These are phyloP conservation scores for Sugiyamaella pinicola DNA, from an alignment of 1,139 yeast species.

Conservation along the genomic window DNA sequence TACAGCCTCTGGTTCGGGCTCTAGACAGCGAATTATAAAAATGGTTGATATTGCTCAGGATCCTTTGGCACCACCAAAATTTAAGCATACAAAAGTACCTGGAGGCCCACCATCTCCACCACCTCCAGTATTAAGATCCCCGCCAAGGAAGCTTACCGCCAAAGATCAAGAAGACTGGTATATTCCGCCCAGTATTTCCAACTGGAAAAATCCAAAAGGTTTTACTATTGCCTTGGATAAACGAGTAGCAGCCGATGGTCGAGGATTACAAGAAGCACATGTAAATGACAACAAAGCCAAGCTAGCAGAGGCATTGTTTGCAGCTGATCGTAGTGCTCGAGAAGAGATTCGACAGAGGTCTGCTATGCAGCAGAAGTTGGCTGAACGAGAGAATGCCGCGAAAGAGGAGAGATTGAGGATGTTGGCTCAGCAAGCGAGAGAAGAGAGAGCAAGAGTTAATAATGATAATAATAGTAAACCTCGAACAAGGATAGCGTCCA, in stretches of 20 bases:
- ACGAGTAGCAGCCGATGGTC: constrained; percentile 64
- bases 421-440: constrained; percentile 62
- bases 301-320: constrained; percentile 70
- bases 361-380: constrained; percentile 56
- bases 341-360: constrained; percentile 66
- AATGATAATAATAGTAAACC: neutral
- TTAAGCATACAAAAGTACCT: constrained; percentile 74
- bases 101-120: constrained; percentile 72
- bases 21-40: constrained; percentile 51
- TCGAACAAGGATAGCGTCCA: neutral
- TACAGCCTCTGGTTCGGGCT: constrained; percentile 37
- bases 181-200: constrained; percentile 89
- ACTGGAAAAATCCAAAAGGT: constrained; percentile 96
- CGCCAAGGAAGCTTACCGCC: constrained; percentile 60
- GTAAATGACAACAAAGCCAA: constrained; percentile 65
- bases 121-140: constrained; percentile 52
- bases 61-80: constrained; percentile 84
- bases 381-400: constrained; percentile 57
- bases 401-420: constrained; percentile 61
- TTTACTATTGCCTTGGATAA: constrained; percentile 81
- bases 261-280: constrained; percentile 43
- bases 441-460: constrained; percentile 34
- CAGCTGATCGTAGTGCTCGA: constrained; percentile 74
- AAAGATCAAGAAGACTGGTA: constrained; percentile 83
- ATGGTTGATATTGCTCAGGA: constrained; percentile 68